These are phyloP conservation scores for Ceratocystis lukuohia DNA, from an alignment of 2,329 filamentous ascomycete genomes.

Conservation along the genomic window DNA sequence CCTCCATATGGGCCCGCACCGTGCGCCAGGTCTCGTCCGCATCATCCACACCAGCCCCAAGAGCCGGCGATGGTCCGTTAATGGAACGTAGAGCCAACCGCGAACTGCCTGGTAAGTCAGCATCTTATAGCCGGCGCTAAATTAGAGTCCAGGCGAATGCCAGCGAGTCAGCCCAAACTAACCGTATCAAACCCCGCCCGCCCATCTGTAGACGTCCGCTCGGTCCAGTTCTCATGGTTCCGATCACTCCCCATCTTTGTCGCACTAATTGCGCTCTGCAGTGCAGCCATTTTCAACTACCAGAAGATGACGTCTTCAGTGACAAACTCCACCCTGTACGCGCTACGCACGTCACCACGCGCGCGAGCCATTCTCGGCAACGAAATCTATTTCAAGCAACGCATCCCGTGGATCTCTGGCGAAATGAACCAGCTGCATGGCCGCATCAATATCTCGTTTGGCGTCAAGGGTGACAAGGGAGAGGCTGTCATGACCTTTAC, in stretches of 20 bases:
- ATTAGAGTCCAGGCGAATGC: no score
- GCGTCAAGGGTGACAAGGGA: slow-evolving; percentile 65
- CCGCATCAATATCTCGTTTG: slow-evolving; percentile 72
- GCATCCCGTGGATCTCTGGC: slow-evolving; percentile 72
- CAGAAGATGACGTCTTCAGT: slow-evolving; percentile 82
- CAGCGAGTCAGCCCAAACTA: slow-evolving; percentile 9
- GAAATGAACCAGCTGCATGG: slow-evolving; percentile 92
- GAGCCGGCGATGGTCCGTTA: slow-evolving; percentile 46
- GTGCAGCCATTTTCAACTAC: slow-evolving; percentile 96
- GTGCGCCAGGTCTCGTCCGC: slow-evolving; percentile 29
- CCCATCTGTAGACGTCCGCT: slow-evolving; percentile 28
- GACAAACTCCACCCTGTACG: slow-evolving; percentile 81
- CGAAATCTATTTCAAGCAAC: slow-evolving; percentile 66
- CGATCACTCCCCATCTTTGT: slow-evolving; percentile 72
- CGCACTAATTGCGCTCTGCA: slow-evolving; percentile 53
- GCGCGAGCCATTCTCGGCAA: slow-evolving; percentile 74
- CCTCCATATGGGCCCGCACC: slow-evolving; percentile 1
- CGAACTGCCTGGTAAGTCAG: slow-evolving; percentile 45
- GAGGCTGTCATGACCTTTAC: slow-evolving; percentile 67
- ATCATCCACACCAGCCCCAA: slow-evolving; percentile 41
- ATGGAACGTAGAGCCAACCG: slow-evolving; percentile 53
- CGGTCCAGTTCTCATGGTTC: slow-evolving; percentile 45
- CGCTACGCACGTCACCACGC: slow-evolving; percentile 62
- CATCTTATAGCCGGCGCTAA: background rate
- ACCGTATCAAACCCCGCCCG: background rate